phyloP scores from a whole-genome alignment of 2,329 filamentous ascomycete genomes.

The Pseudogymnoascus sp. region DNA sequence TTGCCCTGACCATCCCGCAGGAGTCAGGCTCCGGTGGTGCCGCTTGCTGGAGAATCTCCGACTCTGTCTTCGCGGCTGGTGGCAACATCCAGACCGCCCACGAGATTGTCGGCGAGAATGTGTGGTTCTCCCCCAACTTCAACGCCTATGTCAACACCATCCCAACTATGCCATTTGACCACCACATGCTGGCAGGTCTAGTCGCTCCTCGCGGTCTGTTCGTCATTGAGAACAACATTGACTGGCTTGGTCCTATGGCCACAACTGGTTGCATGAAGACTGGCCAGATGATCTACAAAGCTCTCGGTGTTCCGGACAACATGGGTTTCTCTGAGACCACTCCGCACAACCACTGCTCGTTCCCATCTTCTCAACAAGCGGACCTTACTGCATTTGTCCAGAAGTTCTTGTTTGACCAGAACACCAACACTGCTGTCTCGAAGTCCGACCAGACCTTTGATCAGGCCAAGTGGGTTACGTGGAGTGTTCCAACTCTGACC shows the following conservation, averaged over 20 bases:
- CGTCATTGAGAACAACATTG: constrained; percentile 48
- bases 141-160: constrained; percentile 45
- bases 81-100: constrained; percentile 54
- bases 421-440: constrained; percentile 22
- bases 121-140: constrained; percentile 55
- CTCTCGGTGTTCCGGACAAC: constrained; percentile 45
- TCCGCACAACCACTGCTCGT: constrained; percentile 44
- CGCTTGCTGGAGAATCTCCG: constrained; percentile 54
- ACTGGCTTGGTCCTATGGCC: constrained; percentile 48
- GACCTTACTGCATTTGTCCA: constrained; percentile 46
- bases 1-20: constrained; percentile 56
- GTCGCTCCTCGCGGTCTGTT: constrained; percentile 51
- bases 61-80: constrained; percentile 43
- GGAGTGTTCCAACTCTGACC: constrained; percentile 25
- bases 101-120: constrained; percentile 55
- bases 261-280: constrained; percentile 49
- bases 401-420: constrained; percentile 38
- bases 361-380: constrained; percentile 39
- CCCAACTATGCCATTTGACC: constrained; percentile 47
- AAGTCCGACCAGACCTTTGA: constrained; percentile 22
- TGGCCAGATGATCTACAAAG: constrained; percentile 49
- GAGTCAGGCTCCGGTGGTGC: constrained; percentile 57
- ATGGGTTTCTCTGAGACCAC: constrained; percentile 47
- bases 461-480: constrained; percentile 27
- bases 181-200: constrained; percentile 52